Evolutionary conservation across 768 basidiomycete species (phyloP).

Genomic region (Hericium rajendrae): DNA sequence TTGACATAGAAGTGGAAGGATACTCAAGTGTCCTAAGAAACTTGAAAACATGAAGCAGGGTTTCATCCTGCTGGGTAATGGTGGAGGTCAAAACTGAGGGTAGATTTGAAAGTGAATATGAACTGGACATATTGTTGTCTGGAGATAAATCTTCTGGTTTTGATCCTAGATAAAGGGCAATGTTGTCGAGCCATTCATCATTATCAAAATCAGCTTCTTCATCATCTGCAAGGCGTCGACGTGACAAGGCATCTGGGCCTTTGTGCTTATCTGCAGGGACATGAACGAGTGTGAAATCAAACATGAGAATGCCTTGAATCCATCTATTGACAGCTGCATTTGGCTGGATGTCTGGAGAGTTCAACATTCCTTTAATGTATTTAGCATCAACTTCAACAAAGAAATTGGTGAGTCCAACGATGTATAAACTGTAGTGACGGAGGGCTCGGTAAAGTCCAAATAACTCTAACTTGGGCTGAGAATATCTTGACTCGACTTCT

Average conservation of each 20-base stretch:
- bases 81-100: neutral
- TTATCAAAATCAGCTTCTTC: neutral
- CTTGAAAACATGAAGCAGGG: neutral
- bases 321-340: too few species aligned
- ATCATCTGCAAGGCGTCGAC: too few species aligned
- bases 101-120: neutral
- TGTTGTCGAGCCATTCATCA: neutral
- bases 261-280: too few species aligned
- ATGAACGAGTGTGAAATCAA: too few species aligned
- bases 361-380: slow-evolving; percentile 20
- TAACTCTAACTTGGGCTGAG: too few species aligned
- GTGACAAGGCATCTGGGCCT: too few species aligned
- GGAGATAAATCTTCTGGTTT: neutral
- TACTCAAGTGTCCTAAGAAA: neutral
- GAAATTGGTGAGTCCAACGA: slow-evolving; percentile 2
- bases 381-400: slow-evolving; percentile 26
- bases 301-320: too few species aligned
- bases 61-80: neutral
- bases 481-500: too few species aligned
- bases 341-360: too few species aligned
- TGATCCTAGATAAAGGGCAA: neutral
- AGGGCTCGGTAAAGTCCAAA: too few species aligned
- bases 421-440: too few species aligned
- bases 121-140: neutral
- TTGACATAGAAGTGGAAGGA: neutral